These are phyloP conservation scores for Colletotrichum melonis DNA, from an alignment of 2,329 filamentous ascomycete genomes.

Conservation along the genomic window DNA sequence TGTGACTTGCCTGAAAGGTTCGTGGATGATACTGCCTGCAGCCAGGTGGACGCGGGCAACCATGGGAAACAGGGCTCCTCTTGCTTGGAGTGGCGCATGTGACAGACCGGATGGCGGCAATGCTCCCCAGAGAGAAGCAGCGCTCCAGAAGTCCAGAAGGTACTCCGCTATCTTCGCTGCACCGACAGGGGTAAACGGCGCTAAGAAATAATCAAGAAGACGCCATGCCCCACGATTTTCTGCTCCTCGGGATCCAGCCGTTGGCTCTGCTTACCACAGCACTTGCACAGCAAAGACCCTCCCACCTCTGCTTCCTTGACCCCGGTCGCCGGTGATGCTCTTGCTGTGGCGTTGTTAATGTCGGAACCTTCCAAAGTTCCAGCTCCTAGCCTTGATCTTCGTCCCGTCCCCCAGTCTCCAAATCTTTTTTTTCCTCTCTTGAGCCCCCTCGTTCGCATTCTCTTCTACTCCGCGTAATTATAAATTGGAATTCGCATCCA, in stretches of 20 bases:
- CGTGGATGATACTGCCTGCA: slow-evolving; percentile 1
- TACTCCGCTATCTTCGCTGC: slow-evolving; percentile 19
- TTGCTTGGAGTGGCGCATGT: slow-evolving; percentile 37
- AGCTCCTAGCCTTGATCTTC: neutral
- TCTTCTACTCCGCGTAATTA: slow-evolving; percentile 5
- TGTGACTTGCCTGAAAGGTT: slow-evolving; percentile 19
- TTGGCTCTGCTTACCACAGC: slow-evolving; percentile 7
- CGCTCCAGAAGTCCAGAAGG: neutral
- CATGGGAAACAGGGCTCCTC: slow-evolving; percentile 27
- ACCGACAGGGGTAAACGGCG: slow-evolving; percentile 27
- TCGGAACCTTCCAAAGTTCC: slow-evolving; percentile 12
- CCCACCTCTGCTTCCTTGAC: slow-evolving; percentile 1
- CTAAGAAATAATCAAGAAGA: slow-evolving; percentile 38
- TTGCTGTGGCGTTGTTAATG: slow-evolving; percentile 1
- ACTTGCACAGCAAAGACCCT: neutral
- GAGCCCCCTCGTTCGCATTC: slow-evolving; percentile 12
- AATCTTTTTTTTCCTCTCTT: slow-evolving; percentile 14
- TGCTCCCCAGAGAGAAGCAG: slow-evolving; percentile 7
- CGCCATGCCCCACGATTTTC: slow-evolving; percentile 38
- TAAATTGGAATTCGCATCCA: slow-evolving; percentile 25
- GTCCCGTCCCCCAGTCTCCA: slow-evolving; percentile 14
- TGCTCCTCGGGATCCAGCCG: slow-evolving; percentile 9
- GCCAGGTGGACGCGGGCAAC: slow-evolving; percentile 21
- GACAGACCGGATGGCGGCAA: slow-evolving; percentile 38
- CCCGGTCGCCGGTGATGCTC: slow-evolving; percentile 8